Evolutionary conservation across 2,329 filamentous ascomycete genomes (phyloP), one percentile per base, ranked within the genome.

Genomic region (Cordyceps fumosorosea): DNA sequence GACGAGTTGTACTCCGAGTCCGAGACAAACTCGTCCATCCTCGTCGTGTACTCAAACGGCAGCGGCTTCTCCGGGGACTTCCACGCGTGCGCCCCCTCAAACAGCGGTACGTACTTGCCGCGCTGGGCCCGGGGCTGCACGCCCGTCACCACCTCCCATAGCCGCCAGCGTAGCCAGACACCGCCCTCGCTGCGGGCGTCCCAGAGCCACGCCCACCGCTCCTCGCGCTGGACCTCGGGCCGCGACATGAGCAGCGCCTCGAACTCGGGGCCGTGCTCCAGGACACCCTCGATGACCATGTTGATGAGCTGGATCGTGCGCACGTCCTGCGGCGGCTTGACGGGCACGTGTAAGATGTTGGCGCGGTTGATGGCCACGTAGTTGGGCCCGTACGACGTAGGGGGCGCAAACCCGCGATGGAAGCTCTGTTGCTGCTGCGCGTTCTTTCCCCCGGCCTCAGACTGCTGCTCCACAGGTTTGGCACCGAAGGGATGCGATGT

Each of bases 141-240:
- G 5, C 87, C 87, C 1, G 89, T 92, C n/a, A 93, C 79, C 10
- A 93, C 82, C 68, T 95, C 87, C 90, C 93, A 97, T 51, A 98
- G 71, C 51, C 91, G 86, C 89, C 91, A 98, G 50, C 95, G 87
- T 74, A 98, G 98, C 83, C 93, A 99, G 18, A 96, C 84, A 18
- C 89, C 93, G 29, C 86, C 92, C 65, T 82, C 80, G 69, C 87
- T 93, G 66, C 87, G 84, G 22, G 92, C 84, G 72, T 98, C 89
- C 88, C 91, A 99, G 5, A 99, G 80, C 90, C 93, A 99, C 0
- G 92, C 89, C 87, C 93, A 98, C 66, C 89, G 92, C 73, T 96
- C 90, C 64, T 96, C 90, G 47, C 82, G 83, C 71, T 96, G 91
- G 1, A 98, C 89, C 60, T 92, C 86, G 0, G 89, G 85, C 20